Evolutionary conservation across 192 early-diverging fungal genomes (phyloP), one percentile per base, ranked within the genome.

Genomic region (Backusella tuberculispora): DNA sequence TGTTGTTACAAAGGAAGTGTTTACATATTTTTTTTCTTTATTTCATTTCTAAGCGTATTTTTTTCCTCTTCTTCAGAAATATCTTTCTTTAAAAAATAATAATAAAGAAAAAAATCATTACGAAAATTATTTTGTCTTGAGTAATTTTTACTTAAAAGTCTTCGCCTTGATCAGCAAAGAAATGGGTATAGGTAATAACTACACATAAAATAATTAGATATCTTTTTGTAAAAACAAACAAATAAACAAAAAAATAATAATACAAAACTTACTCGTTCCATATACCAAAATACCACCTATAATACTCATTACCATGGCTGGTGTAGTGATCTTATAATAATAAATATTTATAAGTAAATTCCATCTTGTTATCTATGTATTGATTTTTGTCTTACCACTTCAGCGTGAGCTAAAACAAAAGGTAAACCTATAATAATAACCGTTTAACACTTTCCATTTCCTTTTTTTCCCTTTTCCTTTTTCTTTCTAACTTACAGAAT

Each of bases 281-380:
- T 99, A 99, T 29, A 99, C 95, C 81, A 99, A 74, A 24, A 94
- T 69, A n/a, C 97, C 97, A 42, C 97, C 97, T 6, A 83, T 72
- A 48, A 96, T 86, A 81, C 95, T 97, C 89, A 99, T 92, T 19
- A 89, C 65, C 96, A 98, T 98, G 0, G 97, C 96, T 12, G 89
- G 80, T 10, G 83, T 69, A 8, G 93, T 91, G 60, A 99, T 97
- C 85, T 92, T 81, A 2, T 66, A 38, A 21, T 69, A 38, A 41
- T 19, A 8, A 48, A 44, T 42, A 63, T 29, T 42, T 29, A 47
- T 71, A 1, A 43, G 24, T 13, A 65, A 19, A 42, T 21, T n/a
- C 9, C 37, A 38, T 47, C 8, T 29, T 66, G 24, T 40, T 64
- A 50, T 34, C 24, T 34, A n/a, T 45, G 41, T 29, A 29, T n/a